Base-by-base conservation (phyloP, 1,139 yeast species). In the Hansenula sp. region DNA sequence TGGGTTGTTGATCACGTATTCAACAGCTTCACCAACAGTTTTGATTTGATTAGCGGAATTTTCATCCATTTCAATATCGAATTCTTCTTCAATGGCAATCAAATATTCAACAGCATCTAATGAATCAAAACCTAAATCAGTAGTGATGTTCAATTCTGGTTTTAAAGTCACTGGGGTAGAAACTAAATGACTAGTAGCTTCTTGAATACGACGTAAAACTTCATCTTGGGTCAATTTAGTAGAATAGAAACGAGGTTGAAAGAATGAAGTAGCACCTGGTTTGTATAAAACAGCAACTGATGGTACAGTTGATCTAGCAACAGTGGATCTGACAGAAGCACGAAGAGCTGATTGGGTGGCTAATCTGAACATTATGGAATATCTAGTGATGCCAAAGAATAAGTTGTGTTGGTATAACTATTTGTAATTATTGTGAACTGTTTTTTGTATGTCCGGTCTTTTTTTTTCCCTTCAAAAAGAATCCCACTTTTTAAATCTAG, bases 81-180 rank as follows among this genome's bases (percentile, higher is more conserved):
- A 80, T 62, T 80, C 74, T 65, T 80, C 86, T 65, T 80, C 86
- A 56, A 80, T 75, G 44, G 85, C 84, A 55, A 80, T 86, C 52
- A 80, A 68, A 44, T 83, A 78, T 65, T 80, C 87, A 42, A 80
- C 84, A 41, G 84, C 77, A 55, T 80, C 87, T 50, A 80, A 71
- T 7, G 87, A 80, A 59, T 80, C 87, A 52, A 80, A 66, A n/a
- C 82, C 82, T 58, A 80, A 69, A 56, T 80, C 87, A 19, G 45
- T 42, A 34, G 51, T 46, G 32, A 62, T 57, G 28, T 53, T 51
- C 18, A 67, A 59, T 31, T 58, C 57, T 14, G 53, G 45, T 7
- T 57, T 48, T 29, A 65, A 51, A 10, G 55, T 47, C 18, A 50
- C 44, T 17, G 55, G 46, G 29, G 57, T 57, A 41, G 51, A 47